Evolutionary conservation across 1,284 basidiomycete genomes (phyloP).

Genomic region (Leucoagaricus sp.): DNA sequence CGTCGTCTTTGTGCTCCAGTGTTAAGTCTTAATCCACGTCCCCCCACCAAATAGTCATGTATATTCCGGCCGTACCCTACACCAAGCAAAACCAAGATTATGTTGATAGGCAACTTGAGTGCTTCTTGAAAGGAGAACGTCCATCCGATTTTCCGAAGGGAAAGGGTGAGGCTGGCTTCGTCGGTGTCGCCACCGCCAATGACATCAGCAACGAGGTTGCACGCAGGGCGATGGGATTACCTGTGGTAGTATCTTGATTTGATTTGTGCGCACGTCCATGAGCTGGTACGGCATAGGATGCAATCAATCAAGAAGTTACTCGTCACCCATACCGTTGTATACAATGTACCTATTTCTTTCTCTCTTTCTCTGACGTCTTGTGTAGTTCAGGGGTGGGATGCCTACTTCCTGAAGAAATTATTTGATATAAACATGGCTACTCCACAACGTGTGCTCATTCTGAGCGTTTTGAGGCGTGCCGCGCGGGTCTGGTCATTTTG

Average conservation of each 20-base stretch:
- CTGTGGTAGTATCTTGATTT: not conserved
- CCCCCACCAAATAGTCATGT: slow-evolving; percentile 69
- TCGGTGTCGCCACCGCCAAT: slow-evolving; percentile 46
- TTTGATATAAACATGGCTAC: too few relatives aligned
- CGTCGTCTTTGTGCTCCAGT: not conserved
- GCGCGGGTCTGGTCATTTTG: too few relatives aligned
- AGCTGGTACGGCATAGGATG: too few relatives aligned
- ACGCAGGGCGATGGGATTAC: slow-evolving; percentile 54
- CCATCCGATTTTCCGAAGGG: slow-evolving; percentile 77
- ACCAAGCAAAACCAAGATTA: slow-evolving; percentile 66
- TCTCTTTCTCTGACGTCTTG: too few relatives aligned
- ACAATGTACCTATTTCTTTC: too few relatives aligned
- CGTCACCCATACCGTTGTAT: too few relatives aligned
- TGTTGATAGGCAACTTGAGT: slow-evolving; percentile 57
- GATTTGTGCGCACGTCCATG: too few relatives aligned
- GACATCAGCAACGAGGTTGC: slow-evolving; percentile 51
- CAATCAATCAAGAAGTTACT: too few relatives aligned
- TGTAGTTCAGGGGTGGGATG: too few relatives aligned
- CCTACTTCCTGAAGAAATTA: too few relatives aligned
- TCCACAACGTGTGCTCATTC: too few relatives aligned
- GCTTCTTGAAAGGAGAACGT: slow-evolving; percentile 58
- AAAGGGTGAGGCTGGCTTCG: slow-evolving; percentile 52
- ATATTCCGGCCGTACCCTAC: slow-evolving; percentile 78
- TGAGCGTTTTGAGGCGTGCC: too few relatives aligned
- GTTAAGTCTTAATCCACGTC: not conserved